Conservation (phyloP, 176 grass and related monocot genomes). For the Triticum turgidum region DNA sequence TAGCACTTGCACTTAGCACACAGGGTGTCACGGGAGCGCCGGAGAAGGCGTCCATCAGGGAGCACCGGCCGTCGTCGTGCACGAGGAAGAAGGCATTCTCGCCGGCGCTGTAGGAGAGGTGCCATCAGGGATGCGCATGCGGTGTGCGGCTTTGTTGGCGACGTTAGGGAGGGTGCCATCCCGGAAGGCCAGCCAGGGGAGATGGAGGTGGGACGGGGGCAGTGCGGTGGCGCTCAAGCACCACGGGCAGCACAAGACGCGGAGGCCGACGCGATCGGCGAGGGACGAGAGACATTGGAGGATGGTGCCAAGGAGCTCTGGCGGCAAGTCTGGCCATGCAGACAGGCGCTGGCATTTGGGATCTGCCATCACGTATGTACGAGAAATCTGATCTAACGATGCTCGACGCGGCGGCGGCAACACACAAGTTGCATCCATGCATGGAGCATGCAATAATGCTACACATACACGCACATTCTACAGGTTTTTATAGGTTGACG, state of each 20-base stretch:
- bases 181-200: neutral
- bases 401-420: neutral
- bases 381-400: neutral
- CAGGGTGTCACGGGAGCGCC: neutral
- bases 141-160: neutral
- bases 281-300: neutral
- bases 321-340: neutral
- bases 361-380: neutral
- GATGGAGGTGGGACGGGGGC: neutral
- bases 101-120: neutral
- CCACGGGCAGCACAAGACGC: neutral
- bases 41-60: conserved; percentile 4
- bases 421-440: no score
- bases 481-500: no score
- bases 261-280: neutral
- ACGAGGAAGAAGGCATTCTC: neutral
- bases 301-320: neutral
- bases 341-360: neutral
- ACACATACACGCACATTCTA: no score
- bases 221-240: neutral
- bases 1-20: no score
- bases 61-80: neutral
- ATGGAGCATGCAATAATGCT: no score
- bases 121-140: neutral
- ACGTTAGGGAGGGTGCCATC: conserved; percentile 1